These are phyloP conservation scores for Puccinia triticina DNA, from an alignment of 1,284 basidiomycete species.

Conservation along the genomic window DNA sequence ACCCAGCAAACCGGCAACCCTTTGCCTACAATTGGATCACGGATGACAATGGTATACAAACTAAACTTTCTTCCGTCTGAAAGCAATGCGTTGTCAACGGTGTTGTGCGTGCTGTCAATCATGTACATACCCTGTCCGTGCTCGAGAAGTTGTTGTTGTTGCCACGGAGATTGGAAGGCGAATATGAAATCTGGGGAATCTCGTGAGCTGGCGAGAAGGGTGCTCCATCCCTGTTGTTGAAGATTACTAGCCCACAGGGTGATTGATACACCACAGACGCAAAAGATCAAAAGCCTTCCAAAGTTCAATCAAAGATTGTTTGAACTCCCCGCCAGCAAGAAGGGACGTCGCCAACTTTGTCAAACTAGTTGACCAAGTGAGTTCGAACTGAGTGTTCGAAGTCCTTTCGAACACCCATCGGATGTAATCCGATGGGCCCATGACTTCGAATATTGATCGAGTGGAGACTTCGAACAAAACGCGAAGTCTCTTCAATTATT, in stretches of 20 bases:
- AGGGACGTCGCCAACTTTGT: too few relatives aligned
- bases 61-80: background rate
- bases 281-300: background rate
- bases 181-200: background rate
- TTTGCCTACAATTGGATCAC: background rate
- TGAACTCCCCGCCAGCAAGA: too few relatives aligned
- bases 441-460: too few relatives aligned
- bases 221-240: background rate
- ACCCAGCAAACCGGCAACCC: background rate
- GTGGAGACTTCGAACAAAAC: too few relatives aligned
- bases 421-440: too few relatives aligned
- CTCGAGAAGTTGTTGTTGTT: background rate
- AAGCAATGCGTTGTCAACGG: background rate
- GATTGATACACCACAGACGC: background rate
- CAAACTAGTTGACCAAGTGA: too few relatives aligned
- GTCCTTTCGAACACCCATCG: too few relatives aligned
- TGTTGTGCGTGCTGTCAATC: background rate
- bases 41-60: background rate
- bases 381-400: too few relatives aligned
- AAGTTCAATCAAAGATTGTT: background rate
- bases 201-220: background rate
- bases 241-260: background rate
- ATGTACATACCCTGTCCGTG: background rate
- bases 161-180: background rate
- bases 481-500: too few relatives aligned